phyloP scores from a whole-genome alignment of 768 basidiomycete genomes.

The Mycena metata region DNA sequence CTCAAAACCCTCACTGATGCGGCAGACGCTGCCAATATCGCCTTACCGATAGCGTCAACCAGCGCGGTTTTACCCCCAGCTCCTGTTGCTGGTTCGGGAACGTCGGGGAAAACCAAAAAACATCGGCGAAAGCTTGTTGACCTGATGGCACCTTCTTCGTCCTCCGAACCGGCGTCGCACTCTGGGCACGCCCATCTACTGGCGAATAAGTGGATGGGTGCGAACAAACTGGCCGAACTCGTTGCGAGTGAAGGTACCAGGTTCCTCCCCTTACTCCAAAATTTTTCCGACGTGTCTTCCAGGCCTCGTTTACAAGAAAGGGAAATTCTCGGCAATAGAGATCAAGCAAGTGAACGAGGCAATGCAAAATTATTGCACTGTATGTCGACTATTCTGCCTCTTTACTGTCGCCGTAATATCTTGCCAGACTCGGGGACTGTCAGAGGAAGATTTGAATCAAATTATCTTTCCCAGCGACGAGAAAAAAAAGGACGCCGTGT shows the following conservation, averaged over 20 bases:
- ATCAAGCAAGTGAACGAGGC: constrained; percentile 75
- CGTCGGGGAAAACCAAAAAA: constrained; percentile 46
- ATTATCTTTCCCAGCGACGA: constrained; percentile 79
- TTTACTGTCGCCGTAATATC: constrained; percentile 10
- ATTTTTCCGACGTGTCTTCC: constrained; percentile 20
- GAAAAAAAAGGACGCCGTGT: constrained; percentile 71
- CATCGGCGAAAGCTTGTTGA: constrained; percentile 55
- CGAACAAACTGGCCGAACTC: constrained; percentile 76
- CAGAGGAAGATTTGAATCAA: constrained; percentile 66
- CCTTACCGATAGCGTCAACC: constrained; percentile 41
- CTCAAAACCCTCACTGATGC: constrained; percentile 74
- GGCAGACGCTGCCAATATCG: constrained; percentile 49
- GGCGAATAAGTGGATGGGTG: constrained; percentile 84
- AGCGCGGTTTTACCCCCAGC: constrained; percentile 31
- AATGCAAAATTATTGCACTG: constrained; percentile 72
- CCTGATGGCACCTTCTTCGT: constrained; percentile 54
- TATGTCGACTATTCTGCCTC: not conserved
- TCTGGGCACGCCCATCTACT: constrained; percentile 76
- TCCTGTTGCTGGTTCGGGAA: constrained; percentile 38
- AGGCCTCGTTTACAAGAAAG: constrained; percentile 92
- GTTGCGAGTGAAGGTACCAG: constrained; percentile 73
- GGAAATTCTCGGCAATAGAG: constrained; percentile 87
- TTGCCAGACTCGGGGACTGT: constrained; percentile 63
- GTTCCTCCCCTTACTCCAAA: not conserved
- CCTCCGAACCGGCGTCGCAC: constrained; percentile 58